Evolutionary conservation across 352 stramenopile species (phyloP), one percentile per base, ranked within the genome.

Genomic region (Phytophthora cactorum): DNA sequence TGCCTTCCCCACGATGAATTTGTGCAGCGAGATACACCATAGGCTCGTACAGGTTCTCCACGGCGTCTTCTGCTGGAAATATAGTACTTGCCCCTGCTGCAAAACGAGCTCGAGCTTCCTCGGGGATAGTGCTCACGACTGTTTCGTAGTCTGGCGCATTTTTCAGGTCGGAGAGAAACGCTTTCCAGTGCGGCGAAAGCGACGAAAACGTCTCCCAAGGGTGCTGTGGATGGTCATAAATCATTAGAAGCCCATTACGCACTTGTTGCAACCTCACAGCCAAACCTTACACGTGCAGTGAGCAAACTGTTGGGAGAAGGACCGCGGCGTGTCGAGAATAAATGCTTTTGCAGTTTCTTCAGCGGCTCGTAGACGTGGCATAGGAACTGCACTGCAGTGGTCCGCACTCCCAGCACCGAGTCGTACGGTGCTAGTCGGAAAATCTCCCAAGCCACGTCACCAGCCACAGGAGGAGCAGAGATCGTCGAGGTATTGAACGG

Each of bases 121-220:
- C 46, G 8, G 86, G 86, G 22, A 96, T 89, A 7, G 68, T 51
- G 9, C 53, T 57, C 3, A 85, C 69, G 14, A 93, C 67, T 25
- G 64, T 29, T 0, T 69, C 47, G 39, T 92, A 96, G 49, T 87
- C 80, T 6, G 63, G 28, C 4, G 68, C 63, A 15, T 55, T 67
- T 64, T 92, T 94, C 25, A 93, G 31, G 3, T 67, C 39, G 2
- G 60, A 56, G 4, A 96, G 59, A 5, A 78, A 72, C 5, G 45
- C 49, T 52, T 83, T 78, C 88, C 86, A 96, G 52, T 93, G 84
- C 7, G 73, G 74, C 4, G 83, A 91, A 3, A 92, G 72, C 3
- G 82, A 62, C 29, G 85, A 92, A 63, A 96, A 91, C n/a, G 84
- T 93, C 47, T 96, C 88, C 88, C 88, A 96, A 6, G 86, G 88